Conservation (phyloP, 306 rosid species). For the Trifolium repens region DNA sequence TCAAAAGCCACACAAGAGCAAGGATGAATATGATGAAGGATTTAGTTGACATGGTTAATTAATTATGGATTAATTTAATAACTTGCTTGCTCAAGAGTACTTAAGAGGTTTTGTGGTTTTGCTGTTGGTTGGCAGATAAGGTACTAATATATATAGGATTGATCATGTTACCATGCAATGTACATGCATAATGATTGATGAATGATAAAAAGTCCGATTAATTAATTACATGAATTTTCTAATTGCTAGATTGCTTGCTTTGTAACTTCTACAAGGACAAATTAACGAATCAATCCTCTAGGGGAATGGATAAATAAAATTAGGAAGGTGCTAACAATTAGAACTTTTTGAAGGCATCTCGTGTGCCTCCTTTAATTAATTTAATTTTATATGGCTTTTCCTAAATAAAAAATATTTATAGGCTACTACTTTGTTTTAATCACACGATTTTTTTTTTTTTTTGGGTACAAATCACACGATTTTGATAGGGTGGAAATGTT, state of each 20-base stretch:
- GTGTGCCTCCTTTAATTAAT: too few species aligned
- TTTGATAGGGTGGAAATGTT: neutral
- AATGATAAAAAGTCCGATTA: neutral
- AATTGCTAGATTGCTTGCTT: neutral
- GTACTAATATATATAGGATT: neutral
- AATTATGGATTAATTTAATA: neutral
- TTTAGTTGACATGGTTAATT: neutral
- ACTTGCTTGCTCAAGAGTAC: neutral
- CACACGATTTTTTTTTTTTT: neutral
- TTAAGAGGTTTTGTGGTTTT: neutral
- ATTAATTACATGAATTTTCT: neutral
- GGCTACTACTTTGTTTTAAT: neutral
- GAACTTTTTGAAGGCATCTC: too few species aligned
- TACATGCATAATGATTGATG: neutral
- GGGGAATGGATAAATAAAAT: neutral
- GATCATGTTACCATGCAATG: neutral
- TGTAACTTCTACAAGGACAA: neutral
- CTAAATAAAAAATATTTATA: too few species aligned
- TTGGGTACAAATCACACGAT: neutral
- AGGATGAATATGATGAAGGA: neutral
- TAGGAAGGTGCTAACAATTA: neutral
- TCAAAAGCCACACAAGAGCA: conserved; percentile 35
- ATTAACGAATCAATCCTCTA: neutral
- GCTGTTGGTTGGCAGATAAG: neutral
- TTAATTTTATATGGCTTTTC: too few species aligned